These are phyloP conservation scores for Papilionanthe hybrid DNA, from an alignment of 116 monocot genomes.

Conservation along the genomic window DNA sequence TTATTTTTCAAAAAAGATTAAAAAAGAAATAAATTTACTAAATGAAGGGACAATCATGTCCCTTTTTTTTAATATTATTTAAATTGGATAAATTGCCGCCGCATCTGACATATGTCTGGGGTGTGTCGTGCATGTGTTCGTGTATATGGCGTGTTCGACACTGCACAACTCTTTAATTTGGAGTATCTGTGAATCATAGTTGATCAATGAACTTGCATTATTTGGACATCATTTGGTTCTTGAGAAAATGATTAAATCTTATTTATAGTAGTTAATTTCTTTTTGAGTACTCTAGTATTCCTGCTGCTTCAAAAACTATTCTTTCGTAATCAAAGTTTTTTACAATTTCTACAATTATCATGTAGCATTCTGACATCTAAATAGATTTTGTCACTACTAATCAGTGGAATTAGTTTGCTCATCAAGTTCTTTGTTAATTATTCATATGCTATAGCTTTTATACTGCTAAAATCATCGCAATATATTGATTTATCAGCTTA, in stretches of 20 bases:
- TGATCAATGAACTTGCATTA: neutral
- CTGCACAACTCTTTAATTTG: too few relatives aligned
- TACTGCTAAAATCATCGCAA: neutral
- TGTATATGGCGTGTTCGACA: too few relatives aligned
- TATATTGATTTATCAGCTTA: neutral
- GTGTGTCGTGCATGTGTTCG: too few relatives aligned
- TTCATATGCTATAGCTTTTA: neutral
- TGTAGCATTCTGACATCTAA: neutral
- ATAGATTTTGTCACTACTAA: neutral
- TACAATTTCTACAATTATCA: neutral
- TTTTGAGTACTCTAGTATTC: neutral
- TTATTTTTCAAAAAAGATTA: too few relatives aligned
- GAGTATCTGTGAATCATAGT: too few relatives aligned
- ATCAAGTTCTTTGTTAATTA: neutral
- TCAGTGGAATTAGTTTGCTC: neutral
- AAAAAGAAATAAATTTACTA: too few relatives aligned
- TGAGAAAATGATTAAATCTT: neutral
- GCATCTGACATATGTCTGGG: too few relatives aligned
- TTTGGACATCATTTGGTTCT: neutral
- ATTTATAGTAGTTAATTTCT: neutral
- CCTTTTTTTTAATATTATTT: too few relatives aligned
- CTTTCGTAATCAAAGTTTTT: neutral
- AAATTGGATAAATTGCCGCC: too few relatives aligned
- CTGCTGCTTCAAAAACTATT: neutral
- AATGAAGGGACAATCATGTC: too few relatives aligned